phyloP scores from a whole-genome alignment of 2,329 filamentous ascomycete genomes.

The Myriangium duriaei region DNA sequence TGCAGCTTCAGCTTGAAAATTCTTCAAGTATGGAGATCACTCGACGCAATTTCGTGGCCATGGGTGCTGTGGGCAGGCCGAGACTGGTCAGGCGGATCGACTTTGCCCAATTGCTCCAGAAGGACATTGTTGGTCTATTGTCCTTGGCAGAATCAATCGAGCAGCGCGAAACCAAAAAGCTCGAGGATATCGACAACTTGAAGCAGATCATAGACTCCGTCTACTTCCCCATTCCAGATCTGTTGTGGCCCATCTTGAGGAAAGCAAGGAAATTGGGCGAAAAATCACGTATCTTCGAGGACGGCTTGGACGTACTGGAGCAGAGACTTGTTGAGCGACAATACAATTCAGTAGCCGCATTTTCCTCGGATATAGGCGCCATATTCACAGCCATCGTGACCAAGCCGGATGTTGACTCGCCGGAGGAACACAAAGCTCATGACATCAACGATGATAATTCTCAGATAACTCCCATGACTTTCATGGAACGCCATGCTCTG shows the following conservation, averaged over 20 bases:
- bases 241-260: slow-evolving; percentile 66
- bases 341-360: slow-evolving; percentile 49
- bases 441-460: slow-evolving; percentile 29
- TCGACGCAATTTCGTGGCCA: slow-evolving; percentile 84
- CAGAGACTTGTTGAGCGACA: slow-evolving; percentile 41
- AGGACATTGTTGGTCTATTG: slow-evolving; percentile 67
- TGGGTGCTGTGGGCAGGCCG: slow-evolving; percentile 73
- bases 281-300: slow-evolving; percentile 40
- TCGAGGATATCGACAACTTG: slow-evolving; percentile 64
- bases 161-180: slow-evolving; percentile 62
- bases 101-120: slow-evolving; percentile 64
- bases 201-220: slow-evolving; percentile 72
- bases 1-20: slow-evolving; percentile 89
- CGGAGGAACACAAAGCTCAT: slow-evolving; percentile 16
- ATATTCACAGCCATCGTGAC: slow-evolving; percentile 44
- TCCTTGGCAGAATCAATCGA: slow-evolving; percentile 58
- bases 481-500: slow-evolving; percentile 28
- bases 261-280: slow-evolving; percentile 62
- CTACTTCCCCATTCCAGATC: slow-evolving; percentile 75
- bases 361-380: slow-evolving; percentile 45
- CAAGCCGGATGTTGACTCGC: slow-evolving; percentile 28
- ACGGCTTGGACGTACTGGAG: slow-evolving; percentile 41
- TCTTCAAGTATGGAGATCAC: slow-evolving; percentile 98
- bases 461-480: slow-evolving; percentile 26
- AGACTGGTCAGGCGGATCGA: slow-evolving; percentile 72